Evolutionary conservation across 306 rosid genomes (phyloP), one percentile per base, ranked within the genome.

Genomic region (Alnus glutinosa): DNA sequence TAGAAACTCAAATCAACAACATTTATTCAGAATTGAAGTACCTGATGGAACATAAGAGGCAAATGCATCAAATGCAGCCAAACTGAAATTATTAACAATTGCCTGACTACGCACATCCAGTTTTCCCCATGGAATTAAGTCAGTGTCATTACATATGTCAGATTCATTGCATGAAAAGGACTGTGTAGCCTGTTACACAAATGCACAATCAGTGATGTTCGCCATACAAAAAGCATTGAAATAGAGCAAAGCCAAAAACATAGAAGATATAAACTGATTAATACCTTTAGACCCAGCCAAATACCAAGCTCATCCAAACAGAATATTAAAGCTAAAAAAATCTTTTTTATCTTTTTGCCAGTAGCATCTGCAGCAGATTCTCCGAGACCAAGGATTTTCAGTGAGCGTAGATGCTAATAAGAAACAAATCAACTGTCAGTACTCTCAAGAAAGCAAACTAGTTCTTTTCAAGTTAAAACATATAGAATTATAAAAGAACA

Each of bases 201-300:
- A 61, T 58, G 75, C 58, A 68, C 34, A 58, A n/a, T 61, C 36
- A 69, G 37, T 86, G 52, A 78, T n/a, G 55, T 74, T 73, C 61
- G 61, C 48, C 37, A 83, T 5, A 52, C 55, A 82, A 77, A 19
- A 62, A 70, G 52, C 75, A 84, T 62, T 2, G 74, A 73, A 82
- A 77, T 51, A 75, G 78, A 83, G 37, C 63, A 55, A 74, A 10
- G 61, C 47, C 48, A 2, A 42, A 73, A 73, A 46, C 34, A 42
- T 75, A 50, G 54, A 70, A 70, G 36, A 66, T 0, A 63, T 51
- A 68, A 15, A 54, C 5, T 49, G 68, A 63, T 19, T 39, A 80
- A 61, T 81, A 94, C 98, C 97, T 94, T 88, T 71, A 83, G 71
- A 82, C 97, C 87, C 79, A 87, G 77, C 92, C 93, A 90, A 83